A percentile compares a stretch with the other conserved stretches of the same genome.
Conservation (phyloP, 345 rosid genomes). For the Camelina sativa region DNA sequence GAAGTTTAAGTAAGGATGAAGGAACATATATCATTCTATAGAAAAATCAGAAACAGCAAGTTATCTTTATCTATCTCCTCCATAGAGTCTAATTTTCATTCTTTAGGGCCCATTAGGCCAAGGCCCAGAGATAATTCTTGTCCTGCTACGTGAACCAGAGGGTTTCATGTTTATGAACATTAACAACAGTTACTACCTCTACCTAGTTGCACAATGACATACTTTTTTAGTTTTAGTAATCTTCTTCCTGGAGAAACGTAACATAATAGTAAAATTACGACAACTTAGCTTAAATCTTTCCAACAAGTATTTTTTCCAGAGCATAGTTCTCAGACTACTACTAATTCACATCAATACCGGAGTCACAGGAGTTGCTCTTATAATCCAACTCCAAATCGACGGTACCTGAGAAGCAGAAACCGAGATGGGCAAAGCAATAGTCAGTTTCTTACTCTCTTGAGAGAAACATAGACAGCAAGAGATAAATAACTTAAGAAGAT, state of each 20-base stretch:
- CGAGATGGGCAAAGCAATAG: background rate
- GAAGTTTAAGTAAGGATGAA: too few species aligned
- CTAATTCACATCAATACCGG: slow-evolving; percentile 34
- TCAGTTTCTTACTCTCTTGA: slow-evolving; percentile 9
- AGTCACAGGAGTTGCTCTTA: slow-evolving; percentile 32
- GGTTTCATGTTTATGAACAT: slow-evolving; percentile 2
- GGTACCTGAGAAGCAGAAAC: slow-evolving; percentile 39
- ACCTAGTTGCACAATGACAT: slow-evolving; percentile 21
- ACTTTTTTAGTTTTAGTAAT: background rate
- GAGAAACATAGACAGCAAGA: background rate
- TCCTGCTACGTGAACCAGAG: background rate
- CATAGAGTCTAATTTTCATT: too few species aligned
- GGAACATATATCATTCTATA: too few species aligned
- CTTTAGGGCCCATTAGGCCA: slow-evolving; percentile 4
- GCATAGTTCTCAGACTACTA: slow-evolving; percentile 29
- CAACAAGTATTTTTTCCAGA: slow-evolving; percentile 30
- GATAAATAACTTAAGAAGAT: background rate
- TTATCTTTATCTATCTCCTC: too few species aligned
- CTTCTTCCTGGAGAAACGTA: background rate
- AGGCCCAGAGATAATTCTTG: background rate
- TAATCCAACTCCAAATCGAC: slow-evolving; percentile 31
- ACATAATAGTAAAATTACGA: slow-evolving; percentile 21
- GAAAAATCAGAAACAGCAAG: background rate
- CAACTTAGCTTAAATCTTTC: slow-evolving; percentile 7
- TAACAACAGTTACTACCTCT: background rate